phyloP scores from a whole-genome alignment of 768 basidiomycete species.

The Vararia minispora region DNA sequence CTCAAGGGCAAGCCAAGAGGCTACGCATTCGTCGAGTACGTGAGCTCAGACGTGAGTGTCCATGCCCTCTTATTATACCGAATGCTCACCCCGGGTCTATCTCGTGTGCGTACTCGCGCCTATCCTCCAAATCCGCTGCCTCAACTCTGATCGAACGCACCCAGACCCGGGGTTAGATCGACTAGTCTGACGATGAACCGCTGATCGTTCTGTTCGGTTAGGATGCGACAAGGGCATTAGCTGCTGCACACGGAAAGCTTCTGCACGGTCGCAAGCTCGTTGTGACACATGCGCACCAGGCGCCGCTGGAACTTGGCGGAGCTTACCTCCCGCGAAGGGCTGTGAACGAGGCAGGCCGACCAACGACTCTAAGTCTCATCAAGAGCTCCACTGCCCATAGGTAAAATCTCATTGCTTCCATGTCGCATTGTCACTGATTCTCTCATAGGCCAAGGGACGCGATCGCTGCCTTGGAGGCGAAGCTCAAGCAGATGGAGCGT shows the following conservation, averaged over 20 bases:
- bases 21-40: slow-evolving; percentile 90
- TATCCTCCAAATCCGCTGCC: slow-evolving; percentile 9
- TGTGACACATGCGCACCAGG: slow-evolving; percentile 90
- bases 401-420: slow-evolving; percentile 30
- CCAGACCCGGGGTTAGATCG: slow-evolving; percentile 16
- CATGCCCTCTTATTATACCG: slow-evolving; percentile 14
- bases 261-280: slow-evolving; percentile 80
- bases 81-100: slow-evolving; percentile 39
- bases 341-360: slow-evolving; percentile 48
- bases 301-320: slow-evolving; percentile 31
- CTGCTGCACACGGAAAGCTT: slow-evolving; percentile 62
- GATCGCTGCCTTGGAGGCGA: slow-evolving; percentile 95
- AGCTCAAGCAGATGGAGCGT: slow-evolving; percentile 68
- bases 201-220: slow-evolving; percentile 25
- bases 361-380: slow-evolving; percentile 81
- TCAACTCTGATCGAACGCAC: too few species aligned
- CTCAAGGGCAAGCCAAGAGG: slow-evolving; percentile 89
- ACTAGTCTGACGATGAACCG: slow-evolving; percentile 1
- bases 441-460: slow-evolving; percentile 63
- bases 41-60: slow-evolving; percentile 62
- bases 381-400: slow-evolving; percentile 53
- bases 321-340: slow-evolving; percentile 23
- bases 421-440: not conserved
- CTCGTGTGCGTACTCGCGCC: slow-evolving; percentile 13
- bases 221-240: slow-evolving; percentile 79